A percentile compares a stretch with the other conserved stretches of the same genome.
Conservation (phyloP, 78 protist genomes). For the Protostelium mycophagum region DNA sequence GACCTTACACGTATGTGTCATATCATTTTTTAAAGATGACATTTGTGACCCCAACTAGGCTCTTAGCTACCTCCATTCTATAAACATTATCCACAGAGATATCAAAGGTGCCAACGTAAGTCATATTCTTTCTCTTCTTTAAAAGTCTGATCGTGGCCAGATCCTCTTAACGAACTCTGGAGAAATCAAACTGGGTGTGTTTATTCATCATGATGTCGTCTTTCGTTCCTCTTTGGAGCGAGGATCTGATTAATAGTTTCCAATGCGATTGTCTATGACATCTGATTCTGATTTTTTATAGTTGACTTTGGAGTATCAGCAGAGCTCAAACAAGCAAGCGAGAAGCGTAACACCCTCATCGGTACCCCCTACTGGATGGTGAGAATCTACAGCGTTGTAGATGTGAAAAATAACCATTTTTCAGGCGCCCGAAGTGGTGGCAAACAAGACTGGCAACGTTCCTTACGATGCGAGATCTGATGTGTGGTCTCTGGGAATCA, state of each 20-base stretch:
- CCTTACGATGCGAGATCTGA: conserved; percentile 60
- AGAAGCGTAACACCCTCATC: conserved; percentile 56
- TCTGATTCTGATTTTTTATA: not conserved
- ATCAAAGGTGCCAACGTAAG: conserved; percentile 67
- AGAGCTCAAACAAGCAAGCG: conserved; percentile 1
- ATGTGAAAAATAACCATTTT: not conserved
- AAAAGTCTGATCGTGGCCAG: not conserved
- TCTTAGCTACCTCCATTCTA: conserved; percentile 70
- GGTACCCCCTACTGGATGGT: conserved; percentile 78
- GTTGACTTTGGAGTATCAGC: conserved; percentile 8
- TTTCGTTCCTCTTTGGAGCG: conserved; percentile 24
- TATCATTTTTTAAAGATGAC: not conserved
- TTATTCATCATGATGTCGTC: not conserved
- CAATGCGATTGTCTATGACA: no score
- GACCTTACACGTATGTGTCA: conserved; percentile 19
- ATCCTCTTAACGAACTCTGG: conserved; percentile 47
- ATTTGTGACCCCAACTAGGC: conserved; percentile 56
- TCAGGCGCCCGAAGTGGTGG: conserved; percentile 17
- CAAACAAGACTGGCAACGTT: conserved; percentile 6
- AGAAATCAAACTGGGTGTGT: conserved; percentile 63
- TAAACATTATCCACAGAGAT: conserved; percentile 67
- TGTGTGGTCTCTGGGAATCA: conserved; percentile 65
- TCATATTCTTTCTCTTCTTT: not conserved
- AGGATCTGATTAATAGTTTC: no score
- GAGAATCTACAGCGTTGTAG: not conserved